Base-by-base conservation (phyloP, 2,329 filamentous ascomycete genomes). In the Drechslerella dactyloides region DNA sequence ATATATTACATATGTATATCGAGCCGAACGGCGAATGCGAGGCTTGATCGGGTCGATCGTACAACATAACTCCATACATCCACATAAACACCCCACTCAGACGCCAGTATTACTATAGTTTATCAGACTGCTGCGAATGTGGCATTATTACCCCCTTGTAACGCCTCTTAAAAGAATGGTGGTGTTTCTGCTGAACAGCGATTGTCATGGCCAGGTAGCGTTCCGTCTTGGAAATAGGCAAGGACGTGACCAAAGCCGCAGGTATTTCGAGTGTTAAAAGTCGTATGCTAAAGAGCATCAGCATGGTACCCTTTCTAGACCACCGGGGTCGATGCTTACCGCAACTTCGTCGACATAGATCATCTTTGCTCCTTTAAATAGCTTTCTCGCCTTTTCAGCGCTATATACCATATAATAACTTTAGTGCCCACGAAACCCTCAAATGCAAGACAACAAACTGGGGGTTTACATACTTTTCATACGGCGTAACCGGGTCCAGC, bases 341-440 rank as follows among this genome's bases (percentile, higher is more conserved):
- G 46, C 66, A 33, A 70, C 48, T 44, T 70, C 66, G 11, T 70
- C 59, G 2, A 70, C 59, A 24, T 70, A 70, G 3, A 64, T 50
- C 66, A 70, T 70, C 21, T 64, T 56, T 6, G 66, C 66, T n/a
- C 66, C 66, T 35, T 59, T 60, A 19, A 70, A 70, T 0, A 70
- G 37, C 15, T 21, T 59, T 19, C 35, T 64, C 1, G 66, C 66
- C 27, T 56, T 70, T 24, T 60, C 60, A 15, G 66, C 50, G 33
- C 66, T 70, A 44, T 35, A 4, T 44, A 56, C 4, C 15, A 42
- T 56, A 6, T 8, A 8, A 11, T 8, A 33, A 27, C 11, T 13
- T 7, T 1, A 19, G n/a, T 15, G n/a, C n/a, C n/a, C n/a, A n/a
- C n/a, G n/a, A n/a, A n/a, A n/a, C n/a, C n/a, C n/a, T n/a, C n/a